These are phyloP conservation scores for Omphalea diandra DNA, from an alignment of 441 rosid species.

Conservation along the genomic window DNA sequence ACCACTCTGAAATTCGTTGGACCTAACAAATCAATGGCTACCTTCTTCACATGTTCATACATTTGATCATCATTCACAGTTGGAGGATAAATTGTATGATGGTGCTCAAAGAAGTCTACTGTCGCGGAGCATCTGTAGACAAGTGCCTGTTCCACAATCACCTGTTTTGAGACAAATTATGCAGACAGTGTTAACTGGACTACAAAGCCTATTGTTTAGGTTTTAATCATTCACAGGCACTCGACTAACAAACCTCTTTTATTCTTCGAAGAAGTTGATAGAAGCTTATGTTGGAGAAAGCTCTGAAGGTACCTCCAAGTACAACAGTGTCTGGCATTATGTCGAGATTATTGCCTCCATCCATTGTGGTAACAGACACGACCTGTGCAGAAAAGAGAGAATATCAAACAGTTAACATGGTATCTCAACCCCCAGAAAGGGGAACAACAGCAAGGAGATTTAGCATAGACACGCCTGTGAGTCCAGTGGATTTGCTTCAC, in stretches of 20 bases:
- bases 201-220: background rate
- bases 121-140: slow-evolving; percentile 67
- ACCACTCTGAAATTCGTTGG: slow-evolving; percentile 49
- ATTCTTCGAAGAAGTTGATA: slow-evolving; percentile 63
- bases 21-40: slow-evolving; percentile 59
- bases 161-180: slow-evolving; percentile 39
- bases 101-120: slow-evolving; percentile 72
- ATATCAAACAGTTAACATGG: background rate
- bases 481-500: slow-evolving; percentile 87
- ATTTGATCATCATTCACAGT: slow-evolving; percentile 59
- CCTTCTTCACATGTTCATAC: slow-evolving; percentile 73
- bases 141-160: slow-evolving; percentile 62
- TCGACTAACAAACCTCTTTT: slow-evolving; percentile 49
- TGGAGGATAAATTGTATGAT: slow-evolving; percentile 65
- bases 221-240: background rate
- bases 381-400: slow-evolving; percentile 37
- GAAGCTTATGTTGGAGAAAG: slow-evolving; percentile 74
- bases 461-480: slow-evolving; percentile 46
- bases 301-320: slow-evolving; percentile 78
- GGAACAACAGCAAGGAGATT: background rate
- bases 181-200: background rate
- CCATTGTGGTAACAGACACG: slow-evolving; percentile 75
- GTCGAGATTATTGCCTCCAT: slow-evolving; percentile 56
- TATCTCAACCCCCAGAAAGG: too few relatives aligned
- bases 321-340: slow-evolving; percentile 49